Conservation (phyloP, 768 basidiomycete species). For the Termitomyces sp. region DNA sequence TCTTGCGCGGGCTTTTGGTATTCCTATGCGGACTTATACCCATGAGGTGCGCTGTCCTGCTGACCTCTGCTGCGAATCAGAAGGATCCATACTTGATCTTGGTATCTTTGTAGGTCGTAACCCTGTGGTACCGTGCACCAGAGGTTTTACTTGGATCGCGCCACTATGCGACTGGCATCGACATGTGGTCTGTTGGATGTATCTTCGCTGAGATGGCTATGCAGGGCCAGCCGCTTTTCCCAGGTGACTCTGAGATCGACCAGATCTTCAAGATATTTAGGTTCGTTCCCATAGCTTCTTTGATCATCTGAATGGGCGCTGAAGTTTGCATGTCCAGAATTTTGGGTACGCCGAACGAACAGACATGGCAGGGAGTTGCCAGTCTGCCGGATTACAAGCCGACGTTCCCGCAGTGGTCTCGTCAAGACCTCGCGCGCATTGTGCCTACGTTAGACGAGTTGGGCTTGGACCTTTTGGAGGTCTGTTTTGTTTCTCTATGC, state of each 20-base stretch:
- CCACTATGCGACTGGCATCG: slow-evolving; percentile 96
- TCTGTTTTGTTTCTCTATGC: slow-evolving; percentile 22
- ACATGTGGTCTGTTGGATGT: slow-evolving; percentile 99
- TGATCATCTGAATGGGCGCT: neutral
- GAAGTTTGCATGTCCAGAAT: slow-evolving; percentile 48
- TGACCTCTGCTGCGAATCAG: neutral
- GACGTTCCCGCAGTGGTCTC: slow-evolving; percentile 94
- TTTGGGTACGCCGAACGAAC: slow-evolving; percentile 91
- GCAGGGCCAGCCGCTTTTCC: slow-evolving; percentile 87
- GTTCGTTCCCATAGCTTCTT: slow-evolving; percentile 32
- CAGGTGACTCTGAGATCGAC: slow-evolving; percentile 99
- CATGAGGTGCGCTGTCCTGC: slow-evolving; percentile 69
- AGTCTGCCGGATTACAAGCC: slow-evolving; percentile 92
- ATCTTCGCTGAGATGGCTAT: slow-evolving; percentile 99
- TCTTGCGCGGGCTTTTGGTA: slow-evolving; percentile 94
- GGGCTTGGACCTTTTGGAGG: slow-evolving; percentile 81
- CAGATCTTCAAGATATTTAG: slow-evolving; percentile 99
- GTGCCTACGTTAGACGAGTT: slow-evolving; percentile 71
- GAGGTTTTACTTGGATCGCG: slow-evolving; percentile 95
- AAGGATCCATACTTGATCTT: neutral
- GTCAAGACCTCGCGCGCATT: slow-evolving; percentile 62
- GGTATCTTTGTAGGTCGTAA: slow-evolving; percentile 73
- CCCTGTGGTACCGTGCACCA: slow-evolving; percentile 98
- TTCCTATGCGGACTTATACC: slow-evolving; percentile 98
- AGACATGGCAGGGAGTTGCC: slow-evolving; percentile 88